Conservation (phyloP, 2,329 filamentous ascomycete genomes). For the Chaetomiaceae sp. region DNA sequence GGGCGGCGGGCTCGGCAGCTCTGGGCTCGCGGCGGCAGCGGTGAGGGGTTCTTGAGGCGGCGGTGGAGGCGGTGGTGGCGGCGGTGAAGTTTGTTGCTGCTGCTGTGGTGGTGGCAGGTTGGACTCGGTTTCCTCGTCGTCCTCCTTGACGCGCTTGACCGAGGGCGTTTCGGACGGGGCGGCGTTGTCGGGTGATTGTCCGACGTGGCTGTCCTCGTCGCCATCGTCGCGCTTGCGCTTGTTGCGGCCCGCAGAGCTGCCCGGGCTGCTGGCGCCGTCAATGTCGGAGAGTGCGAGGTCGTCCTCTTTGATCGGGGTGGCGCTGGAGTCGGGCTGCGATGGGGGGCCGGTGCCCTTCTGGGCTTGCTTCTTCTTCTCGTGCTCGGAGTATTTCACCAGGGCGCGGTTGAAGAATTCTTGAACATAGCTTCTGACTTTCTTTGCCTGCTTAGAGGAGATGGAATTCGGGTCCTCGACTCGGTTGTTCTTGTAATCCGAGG, state of each 20-base stretch:
- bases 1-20: conserved; percentile 43
- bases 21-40: conserved; percentile 32
- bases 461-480: conserved; percentile 74
- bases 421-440: conserved; percentile 77
- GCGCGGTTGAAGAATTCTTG: conserved; percentile 84
- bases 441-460: conserved; percentile 70
- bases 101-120: too few relatives aligned
- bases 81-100: too few relatives aligned
- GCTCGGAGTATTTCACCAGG: conserved; percentile 63
- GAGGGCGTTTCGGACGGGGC: conserved; percentile 49
- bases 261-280: conserved; percentile 36
- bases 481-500: conserved; percentile 84
- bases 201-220: conserved; percentile 22
- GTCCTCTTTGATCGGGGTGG: conserved; percentile 32
- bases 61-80: too few relatives aligned
- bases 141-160: conserved; percentile 38
- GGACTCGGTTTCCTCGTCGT: too few relatives aligned
- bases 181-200: conserved; percentile 39
- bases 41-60: too few relatives aligned
- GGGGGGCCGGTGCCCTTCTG: conserved; percentile 21
- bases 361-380: conserved; percentile 60
- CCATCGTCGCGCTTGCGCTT: conserved; percentile 63
- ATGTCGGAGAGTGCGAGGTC: conserved; percentile 37
- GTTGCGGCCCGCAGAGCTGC: conserved; percentile 42
- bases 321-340: background rate